Conservation (phyloP, 306 rosid species). For the Spatholobus suberectus region DNA sequence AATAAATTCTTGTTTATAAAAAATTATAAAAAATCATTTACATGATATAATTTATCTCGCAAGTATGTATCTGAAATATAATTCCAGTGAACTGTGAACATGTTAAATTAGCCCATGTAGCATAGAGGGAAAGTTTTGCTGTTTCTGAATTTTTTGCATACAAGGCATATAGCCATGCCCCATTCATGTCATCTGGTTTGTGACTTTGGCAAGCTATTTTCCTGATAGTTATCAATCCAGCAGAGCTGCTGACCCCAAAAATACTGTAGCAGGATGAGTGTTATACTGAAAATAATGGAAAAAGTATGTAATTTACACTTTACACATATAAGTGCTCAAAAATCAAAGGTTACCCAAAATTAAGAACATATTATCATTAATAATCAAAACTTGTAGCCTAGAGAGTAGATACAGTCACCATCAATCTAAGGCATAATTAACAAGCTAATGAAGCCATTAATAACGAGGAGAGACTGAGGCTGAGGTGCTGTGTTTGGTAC, state of each 20-base stretch:
- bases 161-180: constrained; percentile 5
- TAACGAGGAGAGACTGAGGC: not conserved
- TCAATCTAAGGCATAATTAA: not conserved
- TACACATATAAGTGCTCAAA: not conserved
- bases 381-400: not conserved
- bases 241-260: not conserved
- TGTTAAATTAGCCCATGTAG: constrained; percentile 23
- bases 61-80: constrained; percentile 17
- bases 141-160: not conserved
- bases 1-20: not conserved
- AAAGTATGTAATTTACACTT: not conserved
- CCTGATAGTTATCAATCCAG: not conserved
- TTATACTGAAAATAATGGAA: not conserved
- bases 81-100: not conserved
- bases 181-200: not conserved
- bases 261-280: not conserved
- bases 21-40: not conserved
- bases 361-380: not conserved
- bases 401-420: not conserved
- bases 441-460: not conserved
- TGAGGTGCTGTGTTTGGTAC: constrained; percentile 7
- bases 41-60: constrained; percentile 3
- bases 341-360: not conserved
- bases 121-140: not conserved
- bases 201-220: not conserved